phyloP scores from a whole-genome alignment of 345 rosid species.

The Murraya koenigii region DNA sequence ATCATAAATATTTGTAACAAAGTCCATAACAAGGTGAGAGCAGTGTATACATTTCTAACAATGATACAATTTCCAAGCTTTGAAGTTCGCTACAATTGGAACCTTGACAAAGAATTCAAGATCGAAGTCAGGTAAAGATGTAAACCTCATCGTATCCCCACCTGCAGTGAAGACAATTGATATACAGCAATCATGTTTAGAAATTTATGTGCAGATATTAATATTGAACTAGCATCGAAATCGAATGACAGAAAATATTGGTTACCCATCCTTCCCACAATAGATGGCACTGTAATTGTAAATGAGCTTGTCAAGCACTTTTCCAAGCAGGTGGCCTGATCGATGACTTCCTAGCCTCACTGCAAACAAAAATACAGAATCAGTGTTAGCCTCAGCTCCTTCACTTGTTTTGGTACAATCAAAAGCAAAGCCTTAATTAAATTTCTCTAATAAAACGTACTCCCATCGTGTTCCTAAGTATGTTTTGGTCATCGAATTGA shows the following conservation, averaged over 20 bases:
- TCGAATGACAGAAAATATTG: not conserved
- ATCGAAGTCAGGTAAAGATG: conserved; percentile 48
- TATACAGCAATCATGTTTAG: not conserved
- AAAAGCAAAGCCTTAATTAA: not conserved
- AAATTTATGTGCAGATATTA: not conserved
- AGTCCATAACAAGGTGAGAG: not conserved
- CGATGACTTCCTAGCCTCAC: conserved; percentile 84
- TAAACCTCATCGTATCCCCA: conserved; percentile 85
- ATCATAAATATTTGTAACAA: too few species aligned
- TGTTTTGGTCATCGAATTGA: not conserved
- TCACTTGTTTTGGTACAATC: not conserved
- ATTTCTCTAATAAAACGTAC: not conserved
- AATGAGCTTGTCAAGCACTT: conserved; percentile 74
- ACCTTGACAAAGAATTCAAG: not conserved
- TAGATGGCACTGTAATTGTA: conserved; percentile 81
- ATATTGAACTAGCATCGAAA: not conserved
- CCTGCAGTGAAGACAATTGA: conserved; percentile 34
- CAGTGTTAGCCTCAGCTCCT: not conserved
- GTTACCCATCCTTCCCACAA: conserved; percentile 87
- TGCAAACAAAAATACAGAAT: conserved; percentile 32
- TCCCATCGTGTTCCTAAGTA: not conserved
- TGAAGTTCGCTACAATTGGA: not conserved
- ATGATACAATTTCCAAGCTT: not conserved
- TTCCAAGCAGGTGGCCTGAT: conserved; percentile 60
- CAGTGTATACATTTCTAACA: not conserved